Percentiles rank a stretch among this genome's conserved stretches.
Evolutionary conservation across 306 rosid species (phyloP).

Genomic region (Fragaria nilgerrensis): DNA sequence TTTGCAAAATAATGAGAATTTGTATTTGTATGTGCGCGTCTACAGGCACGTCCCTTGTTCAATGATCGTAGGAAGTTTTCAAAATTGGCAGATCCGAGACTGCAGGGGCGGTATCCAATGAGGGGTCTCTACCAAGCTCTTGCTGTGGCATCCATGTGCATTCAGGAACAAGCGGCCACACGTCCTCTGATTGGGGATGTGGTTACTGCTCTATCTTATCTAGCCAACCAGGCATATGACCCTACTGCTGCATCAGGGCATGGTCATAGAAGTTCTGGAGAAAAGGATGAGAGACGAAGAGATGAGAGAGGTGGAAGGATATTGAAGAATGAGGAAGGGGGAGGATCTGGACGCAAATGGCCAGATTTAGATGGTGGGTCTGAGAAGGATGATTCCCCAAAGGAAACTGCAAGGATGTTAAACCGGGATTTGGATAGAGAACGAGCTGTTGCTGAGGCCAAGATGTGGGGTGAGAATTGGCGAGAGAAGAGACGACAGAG

Average conservation of each 20-base stretch:
- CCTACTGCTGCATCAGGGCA: constrained; percentile 50
- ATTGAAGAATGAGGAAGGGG: constrained; percentile 69
- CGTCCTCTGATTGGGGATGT: constrained; percentile 91
- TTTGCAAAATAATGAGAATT: constrained; percentile 20
- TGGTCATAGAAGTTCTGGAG: constrained; percentile 53
- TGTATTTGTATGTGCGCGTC: constrained; percentile 26
- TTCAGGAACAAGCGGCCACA: constrained; percentile 88
- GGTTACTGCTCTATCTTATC: constrained; percentile 84
- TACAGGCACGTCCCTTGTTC: constrained; percentile 83
- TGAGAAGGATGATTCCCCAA: constrained; percentile 83
- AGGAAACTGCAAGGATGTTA: constrained; percentile 68
- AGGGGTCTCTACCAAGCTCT: constrained; percentile 86
- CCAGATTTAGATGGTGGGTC: constrained; percentile 70
- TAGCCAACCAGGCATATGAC: constrained; percentile 78
- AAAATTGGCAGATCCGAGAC: constrained; percentile 74
- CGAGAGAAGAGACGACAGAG: constrained; percentile 73
- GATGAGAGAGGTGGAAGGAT: constrained; percentile 66
- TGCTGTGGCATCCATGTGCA: constrained; percentile 96
- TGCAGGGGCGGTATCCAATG: constrained; percentile 86
- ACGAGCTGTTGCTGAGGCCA: constrained; percentile 92
- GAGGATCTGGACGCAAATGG: constrained; percentile 74
- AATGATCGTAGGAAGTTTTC: constrained; percentile 81
- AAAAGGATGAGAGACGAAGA: constrained; percentile 60
- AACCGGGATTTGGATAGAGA: constrained; percentile 76
- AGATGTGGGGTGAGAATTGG: constrained; percentile 95